Evolutionary conservation across 345 rosid species (phyloP), one percentile per base, ranked within the genome.

Genomic region (Kandelia obovata): DNA sequence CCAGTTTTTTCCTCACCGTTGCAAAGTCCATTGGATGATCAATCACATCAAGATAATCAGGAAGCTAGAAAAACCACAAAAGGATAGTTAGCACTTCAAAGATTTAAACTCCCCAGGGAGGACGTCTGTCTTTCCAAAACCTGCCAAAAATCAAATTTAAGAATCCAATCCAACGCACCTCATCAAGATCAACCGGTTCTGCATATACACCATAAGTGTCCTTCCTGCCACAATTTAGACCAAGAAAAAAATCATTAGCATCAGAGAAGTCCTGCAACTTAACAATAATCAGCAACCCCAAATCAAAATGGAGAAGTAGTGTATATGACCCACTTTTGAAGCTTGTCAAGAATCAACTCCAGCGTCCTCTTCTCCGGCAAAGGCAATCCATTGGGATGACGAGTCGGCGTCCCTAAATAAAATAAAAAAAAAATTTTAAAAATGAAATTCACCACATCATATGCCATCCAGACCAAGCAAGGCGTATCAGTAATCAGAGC

Each of bases 121-220:
- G 17, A 31, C 6, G 26, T 32, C 30, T 7, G 34, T 25, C 47
- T 28, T n/a, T 58, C n/a, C 32, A 13, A 53, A 60, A 13, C 21
- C 52, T 37, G 20, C 55, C 63, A 66, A 21, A 21, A 26, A 27
- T 37, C 52, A 59, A 66, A 60, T 31, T 34, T 23, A 32, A 26
- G 8, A 58, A 59, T 27, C 56, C 75, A 67, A 31, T 65, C 47
- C 64, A 3, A 66, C 72, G 53, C 63, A 91, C 97, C 98, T 91
- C 98, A 71, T 91, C 96, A 30, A 90, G 90, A 83, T 94, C 96
- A 81, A 89, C 98, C 0, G 96, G 97, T 68, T 94, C 98, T 0
- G 97, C 88, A 80, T 88, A 94, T 17, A 94, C 98, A 35, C 98
- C 98, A 70, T 91, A 94, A 0, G 81, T 86, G 78, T 94, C 98